Conservation (phyloP, 2,329 filamentous ascomycete genomes). For the Colletotrichum eremochloae region DNA sequence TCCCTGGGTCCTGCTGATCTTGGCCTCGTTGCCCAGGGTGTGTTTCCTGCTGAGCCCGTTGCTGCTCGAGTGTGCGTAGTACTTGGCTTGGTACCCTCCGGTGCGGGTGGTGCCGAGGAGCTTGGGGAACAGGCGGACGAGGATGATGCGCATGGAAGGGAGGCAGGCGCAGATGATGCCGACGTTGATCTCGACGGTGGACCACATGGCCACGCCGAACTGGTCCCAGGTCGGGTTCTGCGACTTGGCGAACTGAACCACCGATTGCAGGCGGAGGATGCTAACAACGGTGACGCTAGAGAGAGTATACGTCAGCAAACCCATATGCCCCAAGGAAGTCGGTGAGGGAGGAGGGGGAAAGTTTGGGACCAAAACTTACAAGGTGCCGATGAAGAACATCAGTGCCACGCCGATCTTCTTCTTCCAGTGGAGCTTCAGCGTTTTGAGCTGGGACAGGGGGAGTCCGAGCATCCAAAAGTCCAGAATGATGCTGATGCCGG, state of each 20-base stretch:
- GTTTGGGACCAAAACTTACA: constrained; percentile 48
- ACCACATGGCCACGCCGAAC: constrained; percentile 52
- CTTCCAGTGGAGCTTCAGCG: constrained; percentile 59
- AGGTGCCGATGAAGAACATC: constrained; percentile 66
- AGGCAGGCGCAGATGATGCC: constrained; percentile 56
- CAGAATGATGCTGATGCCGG: constrained; percentile 64
- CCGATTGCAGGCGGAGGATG: constrained; percentile 52
- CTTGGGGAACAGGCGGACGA: constrained; percentile 56
- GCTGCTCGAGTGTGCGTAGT: constrained; percentile 36
- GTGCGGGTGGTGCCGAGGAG: constrained; percentile 47
- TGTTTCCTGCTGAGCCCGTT: constrained; percentile 24
- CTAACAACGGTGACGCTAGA: constrained; percentile 54
- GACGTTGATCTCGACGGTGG: constrained; percentile 55
- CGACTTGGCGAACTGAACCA: constrained; percentile 50
- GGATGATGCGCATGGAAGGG: constrained; percentile 52
- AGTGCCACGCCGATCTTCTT: constrained; percentile 63
- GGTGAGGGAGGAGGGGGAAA: too few species aligned
- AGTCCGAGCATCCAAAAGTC: constrained; percentile 67
- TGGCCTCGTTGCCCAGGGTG: constrained; percentile 36
- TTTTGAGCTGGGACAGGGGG: constrained; percentile 60
- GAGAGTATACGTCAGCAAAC: constrained; percentile 26
- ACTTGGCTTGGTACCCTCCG: constrained; percentile 30
- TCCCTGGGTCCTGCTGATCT: constrained; percentile 30
- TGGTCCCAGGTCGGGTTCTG: constrained; percentile 53
- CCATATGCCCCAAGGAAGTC: too few species aligned